Evolutionary conservation across 2,329 filamentous ascomycete genomes (phyloP).

Genomic region (Xylariaceae sp.): DNA sequence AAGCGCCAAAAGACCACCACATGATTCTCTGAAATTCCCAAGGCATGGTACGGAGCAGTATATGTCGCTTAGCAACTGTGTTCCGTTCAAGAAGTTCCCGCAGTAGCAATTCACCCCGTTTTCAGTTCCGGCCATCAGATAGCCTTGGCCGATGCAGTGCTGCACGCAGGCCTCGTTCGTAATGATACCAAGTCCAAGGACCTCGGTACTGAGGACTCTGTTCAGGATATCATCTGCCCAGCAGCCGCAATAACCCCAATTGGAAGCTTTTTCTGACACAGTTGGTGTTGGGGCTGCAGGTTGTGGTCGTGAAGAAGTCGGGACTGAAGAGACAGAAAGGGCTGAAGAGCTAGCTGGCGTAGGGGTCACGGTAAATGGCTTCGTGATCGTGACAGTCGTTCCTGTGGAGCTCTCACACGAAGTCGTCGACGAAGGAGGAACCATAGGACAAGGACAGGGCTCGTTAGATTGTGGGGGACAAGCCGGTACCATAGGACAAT

Average conservation of each 20-base stretch:
- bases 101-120: conserved; percentile 47
- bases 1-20: conserved; percentile 47
- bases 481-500: conserved; percentile 13
- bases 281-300: conserved; percentile 12
- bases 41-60: conserved; percentile 47
- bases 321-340: neutral
- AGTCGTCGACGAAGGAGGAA: too few relatives aligned
- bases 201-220: conserved; percentile 19
- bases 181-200: conserved; percentile 15
- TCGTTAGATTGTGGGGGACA: too few relatives aligned
- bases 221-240: conserved; percentile 27
- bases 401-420: too few relatives aligned
- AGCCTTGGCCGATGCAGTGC: conserved; percentile 45
- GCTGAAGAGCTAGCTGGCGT: neutral
- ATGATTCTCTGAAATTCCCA: conserved; percentile 44
- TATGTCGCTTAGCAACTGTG: conserved; percentile 40
- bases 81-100: conserved; percentile 37
- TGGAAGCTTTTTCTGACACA: conserved; percentile 19
- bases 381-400: too few relatives aligned
- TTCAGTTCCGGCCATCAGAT: conserved; percentile 45
- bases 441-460: too few relatives aligned
- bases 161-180: conserved; percentile 39
- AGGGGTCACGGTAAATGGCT: too few relatives aligned
- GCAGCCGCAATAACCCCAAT: conserved; percentile 30
- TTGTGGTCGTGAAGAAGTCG: neutral